Base-by-base conservation (phyloP, 2,329 filamentous ascomycete genomes). In the Myriosclerotinia duriaeana region DNA sequence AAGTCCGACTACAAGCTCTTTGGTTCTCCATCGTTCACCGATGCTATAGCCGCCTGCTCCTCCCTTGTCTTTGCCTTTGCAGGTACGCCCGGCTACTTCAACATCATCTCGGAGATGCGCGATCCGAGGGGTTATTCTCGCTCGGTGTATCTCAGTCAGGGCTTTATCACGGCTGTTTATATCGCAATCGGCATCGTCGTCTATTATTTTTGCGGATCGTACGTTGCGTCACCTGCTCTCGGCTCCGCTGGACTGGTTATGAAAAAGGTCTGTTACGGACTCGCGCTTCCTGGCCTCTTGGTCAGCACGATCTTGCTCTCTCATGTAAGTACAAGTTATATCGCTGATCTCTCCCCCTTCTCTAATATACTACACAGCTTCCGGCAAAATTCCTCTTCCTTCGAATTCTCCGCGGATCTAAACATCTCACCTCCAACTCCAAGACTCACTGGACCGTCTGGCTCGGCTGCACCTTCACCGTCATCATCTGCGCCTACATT, bases 31-130 rank as follows among this genome's bases (percentile, higher is more conserved):
- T 81, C 78, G 26, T 89, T 89, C 72, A 81, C 83, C 0, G 82
- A 80, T 1, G 86, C 84, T 9, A 87, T 89, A 71, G 83, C 82
- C 0, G 84, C 85, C 50, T 80, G 82, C 0, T 80, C 80, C 2
- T 86, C 84, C 2, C 87, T 89, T 69, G 87, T 88, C 76, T 82
- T 84, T 66, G 85, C 84, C 2, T 82, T 81, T 8, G 83, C 85
- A 0, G 85, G 83, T 22, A 87, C 85, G 0, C 84, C 82, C 0
- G 84, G 85, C 1, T 89, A 88, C 72, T 77, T 89, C 1, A 85
- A 86, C 5, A 84, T 89, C 67, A 89, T 89, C 64, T 84, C 83
- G 0, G 87, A 89, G 77, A 89, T 89, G 86, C 79, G 78, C 53
- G 79, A 81, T 40, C 86, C 87, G 0, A 79, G 78, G 26, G 84